Conservation (phyloP, 441 rosid species). For the Pelargonium cotyledonis region DNA sequence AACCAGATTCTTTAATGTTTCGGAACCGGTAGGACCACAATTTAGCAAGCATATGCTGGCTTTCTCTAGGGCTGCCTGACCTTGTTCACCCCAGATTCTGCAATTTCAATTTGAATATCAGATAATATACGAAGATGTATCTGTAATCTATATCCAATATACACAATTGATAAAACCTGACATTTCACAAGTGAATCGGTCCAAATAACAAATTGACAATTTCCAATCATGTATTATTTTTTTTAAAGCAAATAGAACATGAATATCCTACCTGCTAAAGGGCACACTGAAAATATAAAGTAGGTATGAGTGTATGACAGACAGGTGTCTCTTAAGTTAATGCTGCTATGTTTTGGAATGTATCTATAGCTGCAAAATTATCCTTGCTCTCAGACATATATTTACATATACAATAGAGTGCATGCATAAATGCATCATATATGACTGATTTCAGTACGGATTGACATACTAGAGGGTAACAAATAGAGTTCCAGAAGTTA, state of each 20-base stretch:
- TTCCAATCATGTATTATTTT: not conserved
- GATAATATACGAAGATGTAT: not conserved
- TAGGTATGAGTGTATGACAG: not conserved
- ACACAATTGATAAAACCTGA: not conserved
- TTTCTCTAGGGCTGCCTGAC: constrained; percentile 73
- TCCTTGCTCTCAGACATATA: not conserved
- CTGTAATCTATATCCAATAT: not conserved
- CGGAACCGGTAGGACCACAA: constrained; percentile 96
- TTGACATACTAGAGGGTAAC: not conserved
- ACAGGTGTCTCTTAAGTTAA: not conserved
- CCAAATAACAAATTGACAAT: not conserved
- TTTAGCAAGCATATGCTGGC: constrained; percentile 86
- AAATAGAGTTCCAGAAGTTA: not conserved
- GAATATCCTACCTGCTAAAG: not conserved
- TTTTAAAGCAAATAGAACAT: not conserved
- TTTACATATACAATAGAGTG: not conserved
- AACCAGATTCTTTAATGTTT: constrained; percentile 81
- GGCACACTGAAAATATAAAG: not conserved
- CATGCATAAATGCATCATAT: not conserved
- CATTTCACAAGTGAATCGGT: not conserved
- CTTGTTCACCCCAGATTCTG: constrained; percentile 98
- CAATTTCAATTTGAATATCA: constrained; percentile 10
- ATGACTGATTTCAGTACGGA: not conserved
- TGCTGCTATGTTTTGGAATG: not conserved
- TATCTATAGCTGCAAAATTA: not conserved